Conservation (phyloP, 106 monocot species). For the Hemerocallis citrina region DNA sequence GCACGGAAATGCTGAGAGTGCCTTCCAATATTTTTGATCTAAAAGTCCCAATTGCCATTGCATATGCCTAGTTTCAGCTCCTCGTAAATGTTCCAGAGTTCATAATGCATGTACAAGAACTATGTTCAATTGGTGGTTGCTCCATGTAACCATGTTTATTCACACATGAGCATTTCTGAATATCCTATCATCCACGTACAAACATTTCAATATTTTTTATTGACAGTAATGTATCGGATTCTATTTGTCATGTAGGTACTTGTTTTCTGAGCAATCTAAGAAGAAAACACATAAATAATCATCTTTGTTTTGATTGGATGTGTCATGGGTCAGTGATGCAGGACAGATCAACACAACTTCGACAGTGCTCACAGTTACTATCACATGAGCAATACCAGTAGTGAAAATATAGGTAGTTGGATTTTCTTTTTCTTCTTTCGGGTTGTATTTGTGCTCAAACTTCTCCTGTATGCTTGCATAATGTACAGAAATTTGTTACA, state of each 20-base stretch:
- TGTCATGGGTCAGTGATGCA: no score
- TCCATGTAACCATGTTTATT: background rate
- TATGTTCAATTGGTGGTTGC: background rate
- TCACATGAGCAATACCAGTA: no score
- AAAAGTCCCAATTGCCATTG: background rate
- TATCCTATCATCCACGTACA: no score
- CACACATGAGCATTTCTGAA: background rate
- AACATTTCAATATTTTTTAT: background rate
- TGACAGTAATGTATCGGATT: background rate
- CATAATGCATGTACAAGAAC: background rate
- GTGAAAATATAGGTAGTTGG: no score
- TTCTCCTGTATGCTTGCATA: no score
- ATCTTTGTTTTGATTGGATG: no score
- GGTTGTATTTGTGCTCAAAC: no score
- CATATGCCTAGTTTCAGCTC: background rate
- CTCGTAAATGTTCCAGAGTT: background rate
- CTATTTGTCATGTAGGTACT: slow-evolving; percentile 2
- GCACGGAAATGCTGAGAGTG: no score
- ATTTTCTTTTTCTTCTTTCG: no score
- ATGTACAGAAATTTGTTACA: no score
- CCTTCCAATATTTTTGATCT: background rate
- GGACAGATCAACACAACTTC: no score
- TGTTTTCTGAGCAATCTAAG: slow-evolving; percentile 1
- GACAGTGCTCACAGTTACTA: no score
- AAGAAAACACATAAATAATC: background rate